These are phyloP conservation scores for Xylaria arbuscula DNA, from an alignment of 2,329 filamentous ascomycete genomes.

Conservation along the genomic window DNA sequence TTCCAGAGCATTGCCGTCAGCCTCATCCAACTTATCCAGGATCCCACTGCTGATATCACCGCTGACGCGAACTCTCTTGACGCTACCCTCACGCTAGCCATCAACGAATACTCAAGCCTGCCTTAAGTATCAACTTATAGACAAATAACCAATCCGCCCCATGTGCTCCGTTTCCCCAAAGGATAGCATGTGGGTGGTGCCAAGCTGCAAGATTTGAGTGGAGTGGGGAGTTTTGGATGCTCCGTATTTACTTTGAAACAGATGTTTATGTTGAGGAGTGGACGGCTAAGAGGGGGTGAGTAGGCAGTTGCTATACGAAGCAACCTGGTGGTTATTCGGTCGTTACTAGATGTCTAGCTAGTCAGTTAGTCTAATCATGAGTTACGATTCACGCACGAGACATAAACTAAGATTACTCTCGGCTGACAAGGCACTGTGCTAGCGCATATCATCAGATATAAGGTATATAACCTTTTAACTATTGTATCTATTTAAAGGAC, in stretches of 20 bases:
- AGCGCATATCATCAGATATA: too few species aligned
- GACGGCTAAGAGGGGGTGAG: background rate
- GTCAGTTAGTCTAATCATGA: too few species aligned
- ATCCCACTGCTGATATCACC: conserved; percentile 1
- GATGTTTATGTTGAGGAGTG: background rate
- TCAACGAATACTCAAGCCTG: conserved; percentile 15
- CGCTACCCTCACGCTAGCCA: conserved; percentile 22
- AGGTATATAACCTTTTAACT: too few species aligned
- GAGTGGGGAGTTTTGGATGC: conserved; percentile 11
- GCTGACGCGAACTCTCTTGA: conserved; percentile 24
- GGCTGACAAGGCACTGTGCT: too few species aligned
- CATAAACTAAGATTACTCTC: too few species aligned
- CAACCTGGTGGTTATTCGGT: conserved; percentile 1
- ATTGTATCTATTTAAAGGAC: too few species aligned
- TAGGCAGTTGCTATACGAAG: background rate
- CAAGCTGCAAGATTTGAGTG: background rate
- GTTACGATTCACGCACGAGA: too few species aligned
- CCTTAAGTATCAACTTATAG: background rate
- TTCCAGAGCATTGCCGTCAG: conserved; percentile 18
- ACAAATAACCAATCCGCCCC: too few species aligned
- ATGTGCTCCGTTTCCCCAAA: background rate
- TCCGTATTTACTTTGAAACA: conserved; percentile 13
- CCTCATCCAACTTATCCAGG: conserved; percentile 22
- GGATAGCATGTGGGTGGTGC: background rate
- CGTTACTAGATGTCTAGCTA: conserved; percentile 15